A percentile compares a stretch with the other conserved stretches of the same genome.
phyloP scores from a whole-genome alignment of 2,329 filamentous ascomycete species.

The Paramyrothecium sp. region DNA sequence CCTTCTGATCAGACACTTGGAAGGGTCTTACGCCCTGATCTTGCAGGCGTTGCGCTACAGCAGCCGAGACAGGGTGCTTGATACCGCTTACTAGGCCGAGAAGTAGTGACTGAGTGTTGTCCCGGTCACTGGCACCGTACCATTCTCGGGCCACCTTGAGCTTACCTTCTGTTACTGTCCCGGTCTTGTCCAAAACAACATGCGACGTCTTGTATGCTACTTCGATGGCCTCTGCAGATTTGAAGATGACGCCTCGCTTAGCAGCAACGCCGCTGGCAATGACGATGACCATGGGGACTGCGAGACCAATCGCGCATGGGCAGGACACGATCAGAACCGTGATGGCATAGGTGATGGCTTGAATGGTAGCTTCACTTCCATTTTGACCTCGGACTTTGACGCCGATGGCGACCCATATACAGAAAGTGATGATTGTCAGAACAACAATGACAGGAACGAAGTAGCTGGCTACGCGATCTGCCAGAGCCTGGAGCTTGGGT shows the following conservation, averaged over 20 bases:
- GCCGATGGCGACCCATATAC: conserved; percentile 65
- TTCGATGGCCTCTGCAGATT: conserved; percentile 64
- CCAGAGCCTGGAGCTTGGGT: conserved; percentile 65
- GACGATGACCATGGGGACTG: conserved; percentile 76
- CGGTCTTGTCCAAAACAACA: conserved; percentile 79
- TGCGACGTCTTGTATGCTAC: conserved; percentile 59
- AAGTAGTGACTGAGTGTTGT: conserved; percentile 15
- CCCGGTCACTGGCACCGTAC: not conserved
- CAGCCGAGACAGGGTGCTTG: conserved; percentile 52
- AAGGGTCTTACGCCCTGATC: conserved; percentile 5
- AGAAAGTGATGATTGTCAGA: conserved; percentile 59
- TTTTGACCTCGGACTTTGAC: conserved; percentile 32
- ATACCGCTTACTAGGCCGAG: conserved; percentile 35
- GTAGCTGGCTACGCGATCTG: conserved; percentile 64
- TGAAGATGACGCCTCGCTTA: conserved; percentile 65
- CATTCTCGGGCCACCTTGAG: conserved; percentile 36
- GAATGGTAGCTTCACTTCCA: conserved; percentile 49
- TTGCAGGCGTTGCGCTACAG: conserved; percentile 42
- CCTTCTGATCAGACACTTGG: conserved; percentile 28
- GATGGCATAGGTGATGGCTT: conserved; percentile 70
- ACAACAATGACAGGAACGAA: conserved; percentile 66
- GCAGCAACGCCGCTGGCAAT: conserved; percentile 68
- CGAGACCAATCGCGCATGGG: conserved; percentile 72
- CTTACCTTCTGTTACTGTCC: conserved; percentile 65
- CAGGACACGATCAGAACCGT: conserved; percentile 74